Evolutionary conservation across 768 basidiomycete species (phyloP).

Genomic region (Collybiopsis confluens): DNA sequence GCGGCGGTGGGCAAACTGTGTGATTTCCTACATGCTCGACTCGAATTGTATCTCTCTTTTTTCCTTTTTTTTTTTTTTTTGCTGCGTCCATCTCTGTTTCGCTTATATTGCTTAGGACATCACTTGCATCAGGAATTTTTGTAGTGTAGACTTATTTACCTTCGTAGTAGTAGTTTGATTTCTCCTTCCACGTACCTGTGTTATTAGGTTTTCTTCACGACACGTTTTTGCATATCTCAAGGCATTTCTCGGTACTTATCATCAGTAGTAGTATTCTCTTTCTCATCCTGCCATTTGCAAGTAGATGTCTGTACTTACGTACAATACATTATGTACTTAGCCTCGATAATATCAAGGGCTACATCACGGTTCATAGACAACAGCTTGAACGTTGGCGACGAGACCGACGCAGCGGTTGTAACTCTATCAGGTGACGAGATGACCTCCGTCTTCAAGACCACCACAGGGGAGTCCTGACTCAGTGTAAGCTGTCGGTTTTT

Average conservation of each 20-base stretch:
- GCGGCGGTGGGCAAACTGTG: too few species aligned
- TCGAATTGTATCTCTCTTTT: too few species aligned
- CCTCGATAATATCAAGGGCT: neutral
- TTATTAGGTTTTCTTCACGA: neutral
- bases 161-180: constrained; percentile 17
- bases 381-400: too few species aligned
- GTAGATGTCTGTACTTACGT: constrained; percentile 32
- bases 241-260: constrained; percentile 40
- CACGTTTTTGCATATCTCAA: constrained; percentile 15
- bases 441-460: too few species aligned
- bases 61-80: constrained; percentile 9
- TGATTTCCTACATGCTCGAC: too few species aligned
- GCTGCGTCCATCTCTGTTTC: neutral
- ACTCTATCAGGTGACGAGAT: too few species aligned
- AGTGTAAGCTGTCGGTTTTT: too few species aligned
- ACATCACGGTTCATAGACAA: too few species aligned
- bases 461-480: too few species aligned
- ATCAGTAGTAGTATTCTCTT: constrained; percentile 38
- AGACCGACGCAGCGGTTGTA: too few species aligned
- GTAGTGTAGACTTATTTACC: constrained; percentile 33
- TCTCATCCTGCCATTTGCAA: constrained; percentile 36
- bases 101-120: constrained; percentile 16
- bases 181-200: constrained; percentile 3
- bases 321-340: neutral
- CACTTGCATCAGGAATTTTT: constrained; percentile 48